Percentiles rank a stretch among this genome's conserved stretches.
phyloP scores from a whole-genome alignment of 129 eudicot genomes.

The Ambrosia artemisiifolia region DNA sequence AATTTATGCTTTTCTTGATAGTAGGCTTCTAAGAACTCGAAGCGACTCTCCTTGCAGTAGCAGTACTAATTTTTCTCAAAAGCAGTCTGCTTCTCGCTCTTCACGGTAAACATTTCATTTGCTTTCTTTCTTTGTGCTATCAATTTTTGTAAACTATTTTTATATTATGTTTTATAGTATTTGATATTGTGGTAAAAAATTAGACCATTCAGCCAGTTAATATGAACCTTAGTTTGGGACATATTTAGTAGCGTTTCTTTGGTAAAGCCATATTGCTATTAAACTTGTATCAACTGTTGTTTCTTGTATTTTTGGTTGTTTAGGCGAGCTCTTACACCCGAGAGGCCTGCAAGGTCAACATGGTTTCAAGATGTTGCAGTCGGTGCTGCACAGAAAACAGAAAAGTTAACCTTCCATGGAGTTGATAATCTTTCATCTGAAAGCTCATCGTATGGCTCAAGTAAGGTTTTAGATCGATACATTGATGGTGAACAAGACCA shows the following conservation, averaged over 20 bases:
- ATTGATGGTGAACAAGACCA: slow-evolving; percentile 89
- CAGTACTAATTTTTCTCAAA: slow-evolving; percentile 42
- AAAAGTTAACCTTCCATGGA: slow-evolving; percentile 23
- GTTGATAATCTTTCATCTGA: slow-evolving; percentile 49
- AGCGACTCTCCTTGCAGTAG: slow-evolving; percentile 73
- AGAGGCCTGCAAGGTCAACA: slow-evolving; percentile 53
- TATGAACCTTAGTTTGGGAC: neutral
- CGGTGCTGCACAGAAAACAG: slow-evolving; percentile 32
- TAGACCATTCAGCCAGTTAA: neutral
- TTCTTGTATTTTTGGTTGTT: neutral
- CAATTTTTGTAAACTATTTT: no score
- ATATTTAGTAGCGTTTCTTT: neutral
- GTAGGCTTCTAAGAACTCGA: slow-evolving; percentile 44
- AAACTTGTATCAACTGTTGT: neutral
- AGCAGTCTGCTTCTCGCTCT: slow-evolving; percentile 42
- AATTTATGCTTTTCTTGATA: slow-evolving; percentile 42
- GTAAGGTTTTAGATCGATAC: slow-evolving; percentile 78
- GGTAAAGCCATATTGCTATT: neutral
- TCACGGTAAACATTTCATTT: slow-evolving; percentile 46
- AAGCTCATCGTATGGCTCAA: slow-evolving; percentile 66
- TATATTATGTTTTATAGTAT: neutral
- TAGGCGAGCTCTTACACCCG: slow-evolving; percentile 76
- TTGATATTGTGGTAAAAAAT: neutral
- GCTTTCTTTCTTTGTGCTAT: neutral
- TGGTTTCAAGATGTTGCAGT: slow-evolving; percentile 33